A percentile compares a stretch with the other conserved stretches of the same genome.
Conservation (phyloP, 495 filamentous ascomycete species). For the Oidiodendron maius region DNA sequence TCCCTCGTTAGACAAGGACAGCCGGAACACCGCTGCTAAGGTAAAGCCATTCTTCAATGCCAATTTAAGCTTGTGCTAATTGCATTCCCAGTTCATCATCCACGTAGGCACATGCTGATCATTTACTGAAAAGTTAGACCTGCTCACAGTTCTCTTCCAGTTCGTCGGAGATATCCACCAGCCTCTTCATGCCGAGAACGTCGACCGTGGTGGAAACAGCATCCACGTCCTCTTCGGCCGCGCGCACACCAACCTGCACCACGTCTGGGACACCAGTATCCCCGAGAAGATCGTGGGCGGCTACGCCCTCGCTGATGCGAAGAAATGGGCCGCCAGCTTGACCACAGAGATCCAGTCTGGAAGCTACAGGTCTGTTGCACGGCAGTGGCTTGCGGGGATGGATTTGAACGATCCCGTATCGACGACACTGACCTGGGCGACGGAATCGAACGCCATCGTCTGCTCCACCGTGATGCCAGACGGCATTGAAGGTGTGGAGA, state of each 20-base stretch:
- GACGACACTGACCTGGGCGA: conserved; percentile 54
- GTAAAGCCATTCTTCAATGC: too few relatives aligned
- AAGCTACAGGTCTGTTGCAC: conserved; percentile 32
- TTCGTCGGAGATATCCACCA: conserved; percentile 60
- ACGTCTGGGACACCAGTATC: conserved; percentile 61
- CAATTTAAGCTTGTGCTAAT: conserved; percentile 2
- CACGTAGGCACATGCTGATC: too few relatives aligned
- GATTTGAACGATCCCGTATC: conserved; percentile 38
- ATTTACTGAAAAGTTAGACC: too few relatives aligned
- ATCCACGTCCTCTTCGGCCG: conserved; percentile 52
- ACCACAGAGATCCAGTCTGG: conserved; percentile 42
- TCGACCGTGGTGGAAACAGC: conserved; percentile 51
- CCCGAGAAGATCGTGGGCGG: conserved; percentile 50
- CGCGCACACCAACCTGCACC: conserved; percentile 52
- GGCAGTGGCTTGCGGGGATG: conserved; percentile 44
- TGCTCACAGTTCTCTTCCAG: conserved; percentile 23
- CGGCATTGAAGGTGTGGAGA: conserved; percentile 43
- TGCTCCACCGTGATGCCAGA: conserved; percentile 54
- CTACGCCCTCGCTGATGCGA: conserved; percentile 28
- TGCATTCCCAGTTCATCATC: conserved; percentile 14
- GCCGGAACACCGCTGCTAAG: conserved; percentile 17
- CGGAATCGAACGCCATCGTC: conserved; percentile 53
- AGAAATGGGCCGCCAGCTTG: conserved; percentile 30
- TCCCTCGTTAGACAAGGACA: background rate
- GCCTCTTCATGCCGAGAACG: conserved; percentile 55